Evolutionary conservation across 805 yeast species (phyloP), one percentile per base, ranked within the genome.

Genomic region (Lipomyces mesembrius): DNA sequence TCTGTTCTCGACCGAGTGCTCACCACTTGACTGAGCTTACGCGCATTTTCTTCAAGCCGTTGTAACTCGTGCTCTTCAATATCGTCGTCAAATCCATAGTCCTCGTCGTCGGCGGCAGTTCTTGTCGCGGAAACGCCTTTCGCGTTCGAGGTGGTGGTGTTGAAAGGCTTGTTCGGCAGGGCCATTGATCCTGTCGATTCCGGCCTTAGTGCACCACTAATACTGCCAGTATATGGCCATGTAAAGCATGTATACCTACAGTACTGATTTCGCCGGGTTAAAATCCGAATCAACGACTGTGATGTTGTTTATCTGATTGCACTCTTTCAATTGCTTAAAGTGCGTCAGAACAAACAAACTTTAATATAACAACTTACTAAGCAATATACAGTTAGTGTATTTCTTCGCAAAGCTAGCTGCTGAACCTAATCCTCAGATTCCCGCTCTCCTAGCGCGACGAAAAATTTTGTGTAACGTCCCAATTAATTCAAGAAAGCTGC

Each of bases 41-140:
- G 17, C 11, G 49, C 63, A 27, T 22, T 60, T 60, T 25, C 32
- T 14, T 56, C 63, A 25, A 61, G 29, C 34, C 1, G 63, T 22
- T 64, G 70, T 8, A 73, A 35, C 57, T 73, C 75, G 25, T 69
- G 74, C n/a, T 72, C 63, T 57, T 73, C 75, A 20, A 73, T 57
- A 35, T 68, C 75, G 51, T 71, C 74, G 58, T 64, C 58, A 46
- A 61, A 64, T 3, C 61, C 65, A 55, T 52, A 60, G 20, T 66
- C 73, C 29, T 59, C 72, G 59, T 63, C 55, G 35, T 63, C 56
- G 60, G 27, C 54, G 25, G 11, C 5, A 29, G 32, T 20, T 7
- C 27, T 17, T 22, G 49, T 22, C 29, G 11, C 6, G n/a, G 27
- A 12, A 1, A 5, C 14, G 14, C 43, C 12, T 12, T 37, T 37